phyloP scores from a whole-genome alignment of 1,139 yeast species.

The Nadsonia commutata region DNA sequence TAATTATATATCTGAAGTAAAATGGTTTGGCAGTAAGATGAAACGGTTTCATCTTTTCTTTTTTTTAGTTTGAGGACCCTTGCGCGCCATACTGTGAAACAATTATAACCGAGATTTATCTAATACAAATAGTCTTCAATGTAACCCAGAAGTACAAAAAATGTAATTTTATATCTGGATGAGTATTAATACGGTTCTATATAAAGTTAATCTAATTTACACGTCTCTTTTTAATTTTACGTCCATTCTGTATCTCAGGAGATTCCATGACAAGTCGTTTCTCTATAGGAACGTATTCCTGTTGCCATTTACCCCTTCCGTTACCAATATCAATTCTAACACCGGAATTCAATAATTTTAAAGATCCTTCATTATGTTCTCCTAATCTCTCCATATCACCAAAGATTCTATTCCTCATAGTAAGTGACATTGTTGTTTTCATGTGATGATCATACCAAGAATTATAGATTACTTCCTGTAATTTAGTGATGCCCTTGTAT shows the following conservation, averaged over 20 bases:
- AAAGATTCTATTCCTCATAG: conserved; percentile 13
- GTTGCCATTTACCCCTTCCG: conserved; percentile 13
- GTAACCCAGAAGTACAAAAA: too few species aligned
- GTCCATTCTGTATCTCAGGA: conserved; percentile 52
- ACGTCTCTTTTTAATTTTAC: conserved; percentile 16
- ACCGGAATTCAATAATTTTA: conserved; percentile 17
- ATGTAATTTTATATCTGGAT: too few species aligned
- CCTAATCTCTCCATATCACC: neutral
- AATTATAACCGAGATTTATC: too few species aligned
- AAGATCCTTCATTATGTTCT: conserved; percentile 14
- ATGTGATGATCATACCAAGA: conserved; percentile 23
- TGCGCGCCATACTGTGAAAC: too few species aligned
- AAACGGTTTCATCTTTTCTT: too few species aligned
- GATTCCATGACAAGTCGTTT: conserved; percentile 47
- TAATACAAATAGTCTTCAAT: too few species aligned
- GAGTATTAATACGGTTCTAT: too few species aligned
- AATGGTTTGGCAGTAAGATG: too few species aligned
- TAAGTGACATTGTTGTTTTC: conserved; percentile 22
- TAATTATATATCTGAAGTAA: too few species aligned
- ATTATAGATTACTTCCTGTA: conserved; percentile 15
- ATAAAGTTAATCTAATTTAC: too few species aligned
- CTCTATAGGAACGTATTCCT: conserved; percentile 40
- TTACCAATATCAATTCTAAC: conserved; percentile 16
- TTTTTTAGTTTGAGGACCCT: too few species aligned
- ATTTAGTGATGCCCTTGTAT: conserved; percentile 10